These are phyloP conservation scores for Kodamaea hsintzibuensis DNA, from an alignment of 805 yeast species.

Conservation along the genomic window DNA sequence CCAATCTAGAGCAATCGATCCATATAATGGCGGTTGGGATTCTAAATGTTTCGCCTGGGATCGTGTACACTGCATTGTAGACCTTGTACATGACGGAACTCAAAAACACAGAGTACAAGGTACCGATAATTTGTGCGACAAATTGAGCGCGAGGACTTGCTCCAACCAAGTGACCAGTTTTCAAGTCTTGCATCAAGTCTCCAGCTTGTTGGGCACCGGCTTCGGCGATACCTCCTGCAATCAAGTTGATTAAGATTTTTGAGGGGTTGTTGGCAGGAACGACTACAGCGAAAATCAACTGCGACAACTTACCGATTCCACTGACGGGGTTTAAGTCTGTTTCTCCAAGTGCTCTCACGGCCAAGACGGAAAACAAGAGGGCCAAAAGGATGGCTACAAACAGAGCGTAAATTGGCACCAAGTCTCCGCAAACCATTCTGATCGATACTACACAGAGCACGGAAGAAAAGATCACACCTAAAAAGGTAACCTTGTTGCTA, in stretches of 20 bases:
- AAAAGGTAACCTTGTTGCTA: slow-evolving; percentile 45
- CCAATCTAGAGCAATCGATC: slow-evolving; percentile 94
- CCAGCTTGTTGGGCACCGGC: slow-evolving; percentile 99
- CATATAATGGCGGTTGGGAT: slow-evolving; percentile 95
- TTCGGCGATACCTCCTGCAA: slow-evolving; percentile 97
- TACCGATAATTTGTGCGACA: slow-evolving; percentile 85
- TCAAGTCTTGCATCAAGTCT: slow-evolving; percentile 94
- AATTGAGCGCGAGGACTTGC: slow-evolving; percentile 94
- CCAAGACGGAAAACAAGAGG: slow-evolving; percentile 75
- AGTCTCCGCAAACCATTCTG: slow-evolving; percentile 64
- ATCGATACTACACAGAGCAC: slow-evolving; percentile 67
- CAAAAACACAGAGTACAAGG: slow-evolving; percentile 76
- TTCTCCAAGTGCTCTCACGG: slow-evolving; percentile 93
- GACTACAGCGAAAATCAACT: slow-evolving; percentile 78
- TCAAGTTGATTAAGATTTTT: slow-evolving; percentile 76
- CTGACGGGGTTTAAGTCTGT: slow-evolving; percentile 96
- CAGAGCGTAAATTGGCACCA: slow-evolving; percentile 72
- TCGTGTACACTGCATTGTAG: slow-evolving; percentile 78
- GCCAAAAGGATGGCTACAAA: slow-evolving; percentile 73
- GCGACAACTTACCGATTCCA: slow-evolving; percentile 94
- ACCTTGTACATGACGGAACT: slow-evolving; percentile 81
- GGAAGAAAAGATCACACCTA: slow-evolving; percentile 68
- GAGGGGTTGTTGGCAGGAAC: slow-evolving; percentile 77
- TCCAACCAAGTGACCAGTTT: slow-evolving; percentile 88
- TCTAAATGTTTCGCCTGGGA: slow-evolving; percentile 79